A percentile compares a stretch with the other conserved stretches of the same genome.
These are phyloP conservation scores for Pseudogymnoascus pannorum DNA, from an alignment of 2,329 filamentous ascomycete genomes.

Conservation along the genomic window DNA sequence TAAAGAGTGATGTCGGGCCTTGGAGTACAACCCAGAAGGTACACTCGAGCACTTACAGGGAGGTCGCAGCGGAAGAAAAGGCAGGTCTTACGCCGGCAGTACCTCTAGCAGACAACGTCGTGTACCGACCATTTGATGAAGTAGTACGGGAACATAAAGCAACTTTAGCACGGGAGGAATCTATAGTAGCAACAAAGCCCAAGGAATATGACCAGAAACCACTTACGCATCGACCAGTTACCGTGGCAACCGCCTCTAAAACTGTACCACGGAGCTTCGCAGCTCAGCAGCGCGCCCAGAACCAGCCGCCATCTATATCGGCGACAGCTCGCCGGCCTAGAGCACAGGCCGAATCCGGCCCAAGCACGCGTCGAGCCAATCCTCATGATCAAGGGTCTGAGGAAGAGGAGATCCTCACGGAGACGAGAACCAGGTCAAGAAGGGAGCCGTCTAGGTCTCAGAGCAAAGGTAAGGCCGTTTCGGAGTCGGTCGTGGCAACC, in stretches of 20 bases:
- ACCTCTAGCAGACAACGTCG: slow-evolving; percentile 52
- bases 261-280: slow-evolving; percentile 57
- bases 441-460: slow-evolving; percentile 11
- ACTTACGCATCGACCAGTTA: background rate
- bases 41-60: slow-evolving; percentile 49
- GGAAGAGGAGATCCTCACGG: background rate
- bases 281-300: slow-evolving; percentile 55
- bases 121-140: slow-evolving; percentile 59
- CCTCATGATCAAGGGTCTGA: background rate
- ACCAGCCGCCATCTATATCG: slow-evolving; percentile 32
- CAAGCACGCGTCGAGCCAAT: background rate
- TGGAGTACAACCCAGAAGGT: slow-evolving; percentile 41
- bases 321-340: slow-evolving; percentile 7
- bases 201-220: background rate
- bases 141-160: slow-evolving; percentile 46
- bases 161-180: background rate
- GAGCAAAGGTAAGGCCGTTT: slow-evolving; percentile 11
- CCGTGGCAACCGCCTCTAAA: slow-evolving; percentile 23
- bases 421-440: slow-evolving; percentile 5
- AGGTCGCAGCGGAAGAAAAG: slow-evolving; percentile 62
- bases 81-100: slow-evolving; percentile 56
- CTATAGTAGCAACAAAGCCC: background rate
- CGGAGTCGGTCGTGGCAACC: background rate
- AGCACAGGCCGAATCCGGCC: background rate
- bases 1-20: slow-evolving; percentile 51